phyloP scores from a whole-genome alignment of 2,329 filamentous ascomycete species.

The Didymosphaeria variabile region DNA sequence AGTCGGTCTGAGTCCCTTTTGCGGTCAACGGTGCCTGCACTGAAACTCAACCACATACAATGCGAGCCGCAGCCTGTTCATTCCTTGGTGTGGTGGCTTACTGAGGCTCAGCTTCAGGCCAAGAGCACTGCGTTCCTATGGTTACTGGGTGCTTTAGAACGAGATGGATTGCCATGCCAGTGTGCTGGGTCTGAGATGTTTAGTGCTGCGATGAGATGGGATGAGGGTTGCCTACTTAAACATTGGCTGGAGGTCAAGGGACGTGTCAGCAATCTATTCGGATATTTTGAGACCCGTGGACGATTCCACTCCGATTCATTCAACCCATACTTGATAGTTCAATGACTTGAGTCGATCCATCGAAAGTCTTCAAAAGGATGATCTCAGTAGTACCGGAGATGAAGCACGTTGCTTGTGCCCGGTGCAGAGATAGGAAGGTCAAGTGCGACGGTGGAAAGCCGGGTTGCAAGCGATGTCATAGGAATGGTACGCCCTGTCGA shows the following conservation, averaged over 20 bases:
- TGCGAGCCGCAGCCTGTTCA: neutral
- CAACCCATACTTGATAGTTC: neutral
- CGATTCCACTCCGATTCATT: neutral
- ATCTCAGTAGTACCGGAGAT: slow-evolving; percentile 3
- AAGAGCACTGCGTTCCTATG: slow-evolving; percentile 11
- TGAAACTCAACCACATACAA: slow-evolving; percentile 2
- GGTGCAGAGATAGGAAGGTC: slow-evolving; percentile 30
- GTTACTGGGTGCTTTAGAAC: slow-evolving; percentile 7
- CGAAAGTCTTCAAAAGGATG: slow-evolving; percentile 2
- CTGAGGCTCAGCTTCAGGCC: slow-evolving; percentile 12
- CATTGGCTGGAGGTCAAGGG: neutral
- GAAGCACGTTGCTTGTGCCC: slow-evolving; percentile 28
- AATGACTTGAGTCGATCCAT: neutral
- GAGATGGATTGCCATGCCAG: slow-evolving; percentile 7
- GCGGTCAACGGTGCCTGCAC: slow-evolving; percentile 3
- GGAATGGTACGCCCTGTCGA: slow-evolving; percentile 18
- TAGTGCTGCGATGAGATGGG: slow-evolving; percentile 5
- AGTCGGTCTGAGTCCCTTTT: neutral
- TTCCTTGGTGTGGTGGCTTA: slow-evolving; percentile 1
- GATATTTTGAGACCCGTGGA: neutral
- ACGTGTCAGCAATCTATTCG: neutral
- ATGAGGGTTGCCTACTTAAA: slow-evolving; percentile 11
- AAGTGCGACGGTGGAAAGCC: slow-evolving; percentile 29
- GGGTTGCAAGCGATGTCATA: slow-evolving; percentile 22
- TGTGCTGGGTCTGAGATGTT: slow-evolving; percentile 11